These are phyloP conservation scores for Rosa multiflora DNA, from an alignment of 306 rosid genomes.

Conservation along the genomic window DNA sequence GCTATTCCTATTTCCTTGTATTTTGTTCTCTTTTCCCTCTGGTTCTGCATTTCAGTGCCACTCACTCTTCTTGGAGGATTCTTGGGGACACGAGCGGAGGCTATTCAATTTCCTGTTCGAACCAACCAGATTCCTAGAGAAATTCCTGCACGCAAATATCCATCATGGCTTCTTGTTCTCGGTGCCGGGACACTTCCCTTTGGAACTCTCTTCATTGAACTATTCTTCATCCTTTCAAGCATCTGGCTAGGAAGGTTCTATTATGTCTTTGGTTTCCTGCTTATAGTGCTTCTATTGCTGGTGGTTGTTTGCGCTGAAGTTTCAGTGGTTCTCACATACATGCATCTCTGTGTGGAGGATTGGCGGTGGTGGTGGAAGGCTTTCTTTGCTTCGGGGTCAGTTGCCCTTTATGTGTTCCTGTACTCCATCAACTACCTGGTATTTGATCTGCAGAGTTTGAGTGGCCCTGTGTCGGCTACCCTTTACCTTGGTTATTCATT, in stretches of 20 bases:
- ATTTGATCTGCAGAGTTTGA: conserved; percentile 92
- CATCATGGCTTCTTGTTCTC: conserved; percentile 96
- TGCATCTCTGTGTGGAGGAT: conserved; percentile 98
- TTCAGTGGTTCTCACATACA: conserved; percentile 93
- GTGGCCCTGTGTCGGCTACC: conserved; percentile 87
- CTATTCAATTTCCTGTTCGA: conserved; percentile 76
- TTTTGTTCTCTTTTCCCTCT: conserved; percentile 71
- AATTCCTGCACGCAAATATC: conserved; percentile 85
- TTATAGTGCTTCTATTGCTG: conserved; percentile 71
- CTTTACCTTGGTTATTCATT: conserved; percentile 92
- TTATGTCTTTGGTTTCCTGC: conserved; percentile 86
- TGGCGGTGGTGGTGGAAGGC: conserved; percentile 99
- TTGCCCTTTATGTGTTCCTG: conserved; percentile 79
- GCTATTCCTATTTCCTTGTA: conserved; percentile 90
- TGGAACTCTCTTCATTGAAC: conserved; percentile 97
- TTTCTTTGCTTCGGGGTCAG: conserved; percentile 94
- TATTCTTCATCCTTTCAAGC: conserved; percentile 95
- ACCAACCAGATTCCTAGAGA: conserved; percentile 97
- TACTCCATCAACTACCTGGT: conserved; percentile 95
- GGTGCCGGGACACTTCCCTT: conserved; percentile 98
- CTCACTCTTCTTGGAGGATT: conserved; percentile 92
- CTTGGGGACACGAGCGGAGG: conserved; percentile 71
- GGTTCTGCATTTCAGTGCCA: conserved; percentile 98
- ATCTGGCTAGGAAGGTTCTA: conserved; percentile 98
- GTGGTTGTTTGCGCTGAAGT: conserved; percentile 91